A percentile compares a stretch with the other conserved stretches of the same genome.
Evolutionary conservation across 73 alveolate species (phyloP).

Genomic region (Urostyla sp.): DNA sequence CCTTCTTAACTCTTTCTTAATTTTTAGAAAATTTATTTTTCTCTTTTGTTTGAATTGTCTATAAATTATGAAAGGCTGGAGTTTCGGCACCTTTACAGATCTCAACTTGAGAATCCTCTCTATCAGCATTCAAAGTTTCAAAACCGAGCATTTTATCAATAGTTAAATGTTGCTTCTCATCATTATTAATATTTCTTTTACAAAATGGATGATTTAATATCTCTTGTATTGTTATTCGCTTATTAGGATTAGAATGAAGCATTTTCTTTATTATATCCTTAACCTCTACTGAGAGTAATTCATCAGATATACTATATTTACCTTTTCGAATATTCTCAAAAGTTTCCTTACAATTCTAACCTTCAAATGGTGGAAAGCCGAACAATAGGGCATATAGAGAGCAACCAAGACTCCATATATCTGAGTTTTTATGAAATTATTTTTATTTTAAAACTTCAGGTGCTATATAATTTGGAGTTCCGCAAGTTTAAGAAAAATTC

Average conservation of each 20-base stretch:
- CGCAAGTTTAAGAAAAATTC: constrained; percentile 59
- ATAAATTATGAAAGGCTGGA: constrained; percentile 18
- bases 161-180: no score
- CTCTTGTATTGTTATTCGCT: constrained; percentile 1
- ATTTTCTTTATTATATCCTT: constrained; percentile 39
- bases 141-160: no score
- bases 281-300: constrained; percentile 38
- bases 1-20: background rate
- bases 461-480: constrained; percentile 59
- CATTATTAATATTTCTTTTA: background rate
- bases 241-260: constrained; percentile 16
- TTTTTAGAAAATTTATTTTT: background rate
- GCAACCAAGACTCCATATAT: constrained; percentile 65
- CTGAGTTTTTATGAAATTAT: constrained; percentile 35
- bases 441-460: constrained; percentile 30
- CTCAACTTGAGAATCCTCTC: background rate
- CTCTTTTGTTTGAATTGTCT: constrained; percentile 2
- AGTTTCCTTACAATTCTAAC: constrained; percentile 56
- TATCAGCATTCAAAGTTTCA: constrained; percentile 32
- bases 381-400: constrained; percentile 66
- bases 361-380: constrained; percentile 83
- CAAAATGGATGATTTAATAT: constrained; percentile 33
- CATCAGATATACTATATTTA: constrained; percentile 54
- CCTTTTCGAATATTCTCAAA: constrained; percentile 56
- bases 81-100: constrained; percentile 6